Evolutionary conservation across 495 filamentous ascomycete genomes (phyloP).

Genomic region (Amorphotheca resinae): DNA sequence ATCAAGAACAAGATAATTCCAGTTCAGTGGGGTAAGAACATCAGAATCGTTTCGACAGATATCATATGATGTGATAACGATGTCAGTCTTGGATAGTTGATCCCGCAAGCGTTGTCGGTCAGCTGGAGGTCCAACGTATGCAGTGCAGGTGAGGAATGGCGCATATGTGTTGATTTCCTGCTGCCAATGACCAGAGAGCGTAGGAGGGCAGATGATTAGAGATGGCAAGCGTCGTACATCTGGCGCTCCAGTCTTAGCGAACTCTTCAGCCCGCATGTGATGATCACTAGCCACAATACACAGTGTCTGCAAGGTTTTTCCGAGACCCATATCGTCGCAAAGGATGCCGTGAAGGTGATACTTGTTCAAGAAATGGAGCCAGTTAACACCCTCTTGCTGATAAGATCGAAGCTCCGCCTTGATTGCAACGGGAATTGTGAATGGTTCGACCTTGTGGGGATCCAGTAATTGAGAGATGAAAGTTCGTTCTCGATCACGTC

Average conservation of each 20-base stretch:
- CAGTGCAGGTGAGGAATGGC: constrained; percentile 76
- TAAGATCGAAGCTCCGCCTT: constrained; percentile 93
- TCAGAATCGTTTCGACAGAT: constrained; percentile 91
- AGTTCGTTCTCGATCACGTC: constrained; percentile 82
- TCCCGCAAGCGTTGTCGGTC: constrained; percentile 60
- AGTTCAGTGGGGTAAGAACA: constrained; percentile 65
- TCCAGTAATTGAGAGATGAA: constrained; percentile 97
- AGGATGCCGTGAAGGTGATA: constrained; percentile 97
- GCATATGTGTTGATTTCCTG: constrained; percentile 93
- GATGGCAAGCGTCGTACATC: constrained; percentile 77
- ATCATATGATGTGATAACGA: constrained; percentile 96
- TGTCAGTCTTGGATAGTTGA: constrained; percentile 61
- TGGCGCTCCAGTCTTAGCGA: constrained; percentile 56
- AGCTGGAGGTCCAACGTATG: constrained; percentile 78
- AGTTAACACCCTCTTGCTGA: constrained; percentile 97
- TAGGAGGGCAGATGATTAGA: constrained; percentile 90
- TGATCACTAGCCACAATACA: constrained; percentile 98
- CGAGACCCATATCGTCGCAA: constrained; percentile 98
- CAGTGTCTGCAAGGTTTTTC: constrained; percentile 92
- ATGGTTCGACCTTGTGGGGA: constrained; percentile 86
- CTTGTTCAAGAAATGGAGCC: constrained; percentile 94
- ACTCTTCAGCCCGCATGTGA: constrained; percentile 84
- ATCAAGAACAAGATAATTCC: constrained; percentile 96
- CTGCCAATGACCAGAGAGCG: constrained; percentile 97
- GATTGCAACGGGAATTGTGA: constrained; percentile 87